Percentiles rank a stretch among this genome's conserved stretches.
These are phyloP conservation scores for Ceratonia siliqua DNA, from an alignment of 306 rosid species.

Conservation along the genomic window DNA sequence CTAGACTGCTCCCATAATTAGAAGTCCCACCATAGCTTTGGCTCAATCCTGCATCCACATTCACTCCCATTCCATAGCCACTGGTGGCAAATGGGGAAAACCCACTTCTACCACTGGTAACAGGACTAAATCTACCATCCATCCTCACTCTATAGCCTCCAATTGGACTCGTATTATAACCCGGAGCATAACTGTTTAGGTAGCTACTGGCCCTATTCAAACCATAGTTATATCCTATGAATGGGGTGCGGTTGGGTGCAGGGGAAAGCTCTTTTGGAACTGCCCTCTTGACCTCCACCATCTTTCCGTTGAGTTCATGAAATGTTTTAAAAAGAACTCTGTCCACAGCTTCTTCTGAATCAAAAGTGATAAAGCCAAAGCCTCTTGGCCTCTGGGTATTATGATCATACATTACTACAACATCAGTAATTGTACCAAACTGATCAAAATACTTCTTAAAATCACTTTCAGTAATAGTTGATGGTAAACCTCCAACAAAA, in stretches of 20 bases:
- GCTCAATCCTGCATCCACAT: slow-evolving; percentile 68
- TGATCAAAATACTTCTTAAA: slow-evolving; percentile 85
- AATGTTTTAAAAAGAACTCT: slow-evolving; percentile 79
- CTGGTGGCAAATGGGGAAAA: slow-evolving; percentile 61
- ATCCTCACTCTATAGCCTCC: slow-evolving; percentile 76
- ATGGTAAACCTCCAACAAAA: slow-evolving; percentile 90
- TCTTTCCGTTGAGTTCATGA: slow-evolving; percentile 89
- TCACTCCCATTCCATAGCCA: slow-evolving; percentile 72
- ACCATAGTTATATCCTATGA: slow-evolving; percentile 70
- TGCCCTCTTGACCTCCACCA: slow-evolving; percentile 97
- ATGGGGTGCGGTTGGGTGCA: slow-evolving; percentile 73
- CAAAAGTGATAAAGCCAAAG: slow-evolving; percentile 90
- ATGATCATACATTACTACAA: slow-evolving; percentile 96
- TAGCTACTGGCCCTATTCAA: slow-evolving; percentile 65
- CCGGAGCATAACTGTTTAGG: slow-evolving; percentile 67
- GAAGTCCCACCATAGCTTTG: slow-evolving; percentile 65
- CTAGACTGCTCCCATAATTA: slow-evolving; percentile 62
- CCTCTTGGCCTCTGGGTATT: slow-evolving; percentile 97
- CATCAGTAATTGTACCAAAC: slow-evolving; percentile 83
- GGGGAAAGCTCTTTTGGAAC: slow-evolving; percentile 90
- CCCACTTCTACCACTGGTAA: slow-evolving; percentile 59
- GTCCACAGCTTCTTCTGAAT: slow-evolving; percentile 87
- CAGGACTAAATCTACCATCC: slow-evolving; percentile 82
- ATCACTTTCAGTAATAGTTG: slow-evolving; percentile 80
- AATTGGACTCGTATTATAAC: slow-evolving; percentile 68